Base-by-base conservation (phyloP, 495 filamentous ascomycete species). In the Xylaria nigripes region DNA sequence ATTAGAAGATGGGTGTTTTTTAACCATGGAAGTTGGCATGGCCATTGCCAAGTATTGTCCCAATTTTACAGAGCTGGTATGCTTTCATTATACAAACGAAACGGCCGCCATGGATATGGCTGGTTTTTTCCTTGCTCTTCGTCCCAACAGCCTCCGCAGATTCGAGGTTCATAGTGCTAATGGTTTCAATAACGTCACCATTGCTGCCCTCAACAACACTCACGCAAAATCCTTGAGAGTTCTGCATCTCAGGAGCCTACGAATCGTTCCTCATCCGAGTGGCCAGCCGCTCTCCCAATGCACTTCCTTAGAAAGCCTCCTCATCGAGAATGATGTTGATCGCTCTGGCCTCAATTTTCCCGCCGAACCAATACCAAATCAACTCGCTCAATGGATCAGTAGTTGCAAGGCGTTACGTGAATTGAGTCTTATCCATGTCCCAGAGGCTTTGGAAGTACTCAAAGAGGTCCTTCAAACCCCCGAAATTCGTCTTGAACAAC, bases 1-100 rank as follows among this genome's bases (percentile, higher is more conserved):
- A 19, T 65, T 88, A 5, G 79, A 71, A 60, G 73, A 83, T 52
- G 85, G 84, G 6, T 72, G 69, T 23, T 70, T 79, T 18, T 73
- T 91, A 0, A 73, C 68, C 42, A 68, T 73, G 32, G 74, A 77
- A 38, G 70, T 72, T 6, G 76, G 76, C 13, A 62, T 63, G 8
- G 71, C 77, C n/a, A 76, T 91, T 27, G 63, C 68, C 15, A 55
- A 72, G 34, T 70, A 78, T 59, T 91, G 86, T 54, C 81, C 77
- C 2, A 60, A 74, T 9, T 86, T 91, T 58, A 72, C 78, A 40
- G 70, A 77, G 27, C 60, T 91, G 18, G 76, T 71, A 19, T 80
- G 85, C 48, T 84, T 73, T 51, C 65, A 57, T 40, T 72, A 58
- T 44, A 24, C 56, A 12, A 62, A 65, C 41, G 59, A 69, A 0